A percentile compares a stretch with the other conserved stretches of the same genome.
Conservation (phyloP, 202 grass and related monocot genomes). For the Setaria viridis region DNA sequence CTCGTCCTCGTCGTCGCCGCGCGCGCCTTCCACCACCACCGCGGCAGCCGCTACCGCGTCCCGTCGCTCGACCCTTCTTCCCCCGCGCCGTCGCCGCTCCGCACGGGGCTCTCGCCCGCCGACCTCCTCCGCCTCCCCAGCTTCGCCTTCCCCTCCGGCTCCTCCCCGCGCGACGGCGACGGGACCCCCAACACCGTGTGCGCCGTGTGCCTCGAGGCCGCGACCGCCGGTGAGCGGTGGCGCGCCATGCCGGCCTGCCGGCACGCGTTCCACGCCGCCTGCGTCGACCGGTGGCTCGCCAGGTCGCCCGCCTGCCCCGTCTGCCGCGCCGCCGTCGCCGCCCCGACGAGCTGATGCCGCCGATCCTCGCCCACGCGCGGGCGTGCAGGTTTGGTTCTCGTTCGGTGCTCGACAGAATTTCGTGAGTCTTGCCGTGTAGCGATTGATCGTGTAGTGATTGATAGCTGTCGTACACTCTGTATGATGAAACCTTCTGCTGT, state of each 20-base stretch:
- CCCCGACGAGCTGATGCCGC: slow-evolving; percentile 6
- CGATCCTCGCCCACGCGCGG: background rate
- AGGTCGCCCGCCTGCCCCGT: slow-evolving; percentile 62
- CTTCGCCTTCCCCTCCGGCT: slow-evolving; percentile 17
- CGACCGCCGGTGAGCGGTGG: slow-evolving; percentile 52
- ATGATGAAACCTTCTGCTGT: slow-evolving; percentile 34
- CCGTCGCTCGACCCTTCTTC: background rate
- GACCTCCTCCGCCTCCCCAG: slow-evolving; percentile 47
- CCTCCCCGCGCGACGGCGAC: background rate
- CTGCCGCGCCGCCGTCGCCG: slow-evolving; percentile 55
- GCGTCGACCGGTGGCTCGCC: slow-evolving; percentile 74
- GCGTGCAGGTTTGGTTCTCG: background rate
- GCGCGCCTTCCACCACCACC: slow-evolving; percentile 54
- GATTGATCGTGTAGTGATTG: background rate
- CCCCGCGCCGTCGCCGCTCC: background rate
- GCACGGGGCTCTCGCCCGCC: slow-evolving; percentile 51
- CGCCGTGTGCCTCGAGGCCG: slow-evolving; percentile 61
- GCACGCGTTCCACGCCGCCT: slow-evolving; percentile 68
- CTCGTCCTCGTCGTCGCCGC: slow-evolving; percentile 61
- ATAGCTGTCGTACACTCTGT: slow-evolving; percentile 1
- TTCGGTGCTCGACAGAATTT: background rate
- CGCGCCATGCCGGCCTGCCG: slow-evolving; percentile 63
- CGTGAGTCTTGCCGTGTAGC: slow-evolving; percentile 13
- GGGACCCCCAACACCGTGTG: slow-evolving; percentile 22
- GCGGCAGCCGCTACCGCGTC: slow-evolving; percentile 30